Base-by-base conservation (phyloP, 1,139 yeast genomes). In the Magnusiomyces magnusii region DNA sequence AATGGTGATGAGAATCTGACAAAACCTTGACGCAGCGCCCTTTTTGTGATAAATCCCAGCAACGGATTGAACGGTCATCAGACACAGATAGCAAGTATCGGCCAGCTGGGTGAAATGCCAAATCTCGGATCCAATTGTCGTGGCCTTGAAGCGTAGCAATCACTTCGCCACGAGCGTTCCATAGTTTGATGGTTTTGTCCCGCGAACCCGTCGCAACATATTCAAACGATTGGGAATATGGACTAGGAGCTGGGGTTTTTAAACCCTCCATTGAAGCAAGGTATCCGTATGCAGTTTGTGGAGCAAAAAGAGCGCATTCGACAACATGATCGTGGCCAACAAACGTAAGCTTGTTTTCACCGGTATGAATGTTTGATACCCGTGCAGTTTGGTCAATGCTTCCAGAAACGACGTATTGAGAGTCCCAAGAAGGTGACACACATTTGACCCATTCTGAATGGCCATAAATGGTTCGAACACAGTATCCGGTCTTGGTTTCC, bases 371-470 rank as follows among this genome's bases (percentile, higher is more conserved):
- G 63, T 81, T 80, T 60, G 78, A 80, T 41, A 91, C 71, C 63
- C 96, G 74, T 0, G 86, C 81, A 50, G 88, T 81, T 60, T 87
- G 90, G 72, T 91, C 98, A 64, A 86, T 87, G 9, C 96, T 87
- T 51, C 92, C 90, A 0, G 95, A 85, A 23, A 91, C 64, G 1
- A 90, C 65, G 66, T 80, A 87, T 58, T 84, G 86, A 2, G 85
- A 85, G 34, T 69, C 72, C 28, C 72, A 68, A 19, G 75, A 69
- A 0, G 81, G 78, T 61, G 83, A 86, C 7, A 90, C 69, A 25
- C 82, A 78, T 64, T 96, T 77, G 10, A 90, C 91, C 98, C 98
- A 92, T 65, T 90, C 97, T 39, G 89, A 80, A 71, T 92, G 97
- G 0, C 93, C 95, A 9, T 80, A 76, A 62, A 89, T 83, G 1